These are phyloP conservation scores for Cercospora sp. DNA, from an alignment of 2,329 filamentous ascomycete species.

Conservation along the genomic window DNA sequence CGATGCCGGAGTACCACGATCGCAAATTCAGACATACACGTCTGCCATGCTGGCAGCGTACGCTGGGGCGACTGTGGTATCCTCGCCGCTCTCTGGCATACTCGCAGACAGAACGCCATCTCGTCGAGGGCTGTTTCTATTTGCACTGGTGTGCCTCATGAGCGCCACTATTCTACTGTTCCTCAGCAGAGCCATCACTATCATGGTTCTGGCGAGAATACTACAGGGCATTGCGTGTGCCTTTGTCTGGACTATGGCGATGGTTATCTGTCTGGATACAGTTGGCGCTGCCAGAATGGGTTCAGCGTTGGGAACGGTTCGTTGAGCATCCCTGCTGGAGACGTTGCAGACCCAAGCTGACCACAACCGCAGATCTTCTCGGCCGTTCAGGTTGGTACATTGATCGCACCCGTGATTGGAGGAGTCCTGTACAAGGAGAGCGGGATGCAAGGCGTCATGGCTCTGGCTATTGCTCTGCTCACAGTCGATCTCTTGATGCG, in stretches of 20 bases:
- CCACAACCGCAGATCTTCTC: no score
- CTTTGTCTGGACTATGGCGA: not conserved
- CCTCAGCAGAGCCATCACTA: not conserved
- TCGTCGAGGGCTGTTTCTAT: not conserved
- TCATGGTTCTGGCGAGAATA: not conserved
- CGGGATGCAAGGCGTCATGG: no score
- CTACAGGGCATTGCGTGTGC: not conserved
- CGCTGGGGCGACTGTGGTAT: not conserved
- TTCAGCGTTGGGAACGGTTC: not conserved
- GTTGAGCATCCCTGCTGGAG: no score
- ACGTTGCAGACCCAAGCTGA: no score
- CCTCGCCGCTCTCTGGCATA: not conserved
- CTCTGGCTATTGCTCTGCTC: no score
- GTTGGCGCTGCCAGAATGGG: not conserved
- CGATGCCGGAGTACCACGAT: conserved; percentile 48
- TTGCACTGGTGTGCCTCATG: not conserved
- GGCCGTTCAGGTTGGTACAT: no score
- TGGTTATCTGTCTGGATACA: not conserved
- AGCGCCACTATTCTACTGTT: not conserved
- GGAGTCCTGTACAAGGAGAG: no score
- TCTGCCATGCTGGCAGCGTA: not conserved
- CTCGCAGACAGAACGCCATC: not conserved
- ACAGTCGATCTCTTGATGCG: no score
- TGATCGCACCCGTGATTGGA: no score
- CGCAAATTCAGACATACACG: conserved; percentile 39